Evolutionary conservation across 1,284 basidiomycete species (phyloP), one percentile per base, ranked within the genome.

Genomic region (Ustilago sp.): DNA sequence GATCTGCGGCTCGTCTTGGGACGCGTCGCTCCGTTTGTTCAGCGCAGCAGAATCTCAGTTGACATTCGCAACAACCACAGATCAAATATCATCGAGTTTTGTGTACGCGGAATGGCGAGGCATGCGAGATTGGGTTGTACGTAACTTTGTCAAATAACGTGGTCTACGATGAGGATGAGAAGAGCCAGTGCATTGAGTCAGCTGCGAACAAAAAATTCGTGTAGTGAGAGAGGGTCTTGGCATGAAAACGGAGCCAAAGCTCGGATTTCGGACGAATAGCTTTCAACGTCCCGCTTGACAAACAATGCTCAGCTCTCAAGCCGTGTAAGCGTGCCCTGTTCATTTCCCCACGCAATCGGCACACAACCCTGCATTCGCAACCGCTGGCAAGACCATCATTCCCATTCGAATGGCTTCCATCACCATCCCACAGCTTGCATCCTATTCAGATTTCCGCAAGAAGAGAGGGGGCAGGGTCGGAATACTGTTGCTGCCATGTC

Each of bases 401-500:
- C 19, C 19, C 23, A 5, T 48, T 13, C 9, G 7, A 12, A 12
- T 19, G 7, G 23, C n/a, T 19, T 15, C 43, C 11, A 8, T 19
- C 43, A 31, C 7, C n/a, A 23, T 48, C 19, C 45, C 19, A 39
- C 45, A 48, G 19, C 45, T 8, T 48, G n/a, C 45, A 8, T 8
- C 19, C 45, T 28, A 8, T 23, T 9, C 8, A 8, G 23, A 23
- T 17, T 19, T 28, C 0, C 48, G 13, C 9, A 50, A n/a, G 13
- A 31, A 28, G 15, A 28, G 8, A 28, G 28, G n/a, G 13, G 28
- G 28, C 48, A 28, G 48, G 13, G 48, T 32, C 28, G 23, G 48
- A 50, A 50, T 13, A 15, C 31, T 52, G 34, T 19, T 38, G 52
- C 48, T 54, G 36, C 52, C 52, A 35, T 54, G 52, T 54, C 35